phyloP scores from a whole-genome alignment of 805 yeast genomes.

The Candida ovalis region DNA sequence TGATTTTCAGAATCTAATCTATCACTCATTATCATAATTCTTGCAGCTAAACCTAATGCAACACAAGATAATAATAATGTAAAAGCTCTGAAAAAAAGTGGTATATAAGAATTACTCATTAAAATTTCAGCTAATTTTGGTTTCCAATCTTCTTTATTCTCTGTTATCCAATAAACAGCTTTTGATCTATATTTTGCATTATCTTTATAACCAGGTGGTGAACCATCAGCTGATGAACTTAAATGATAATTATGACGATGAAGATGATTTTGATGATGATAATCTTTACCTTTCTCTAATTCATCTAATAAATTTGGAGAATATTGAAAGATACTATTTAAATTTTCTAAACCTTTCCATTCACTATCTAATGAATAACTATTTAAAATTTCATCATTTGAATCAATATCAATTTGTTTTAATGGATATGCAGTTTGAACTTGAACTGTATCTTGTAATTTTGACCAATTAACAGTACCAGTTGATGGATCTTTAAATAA shows the following conservation, averaged over 20 bases:
- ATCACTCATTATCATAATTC: conserved; percentile 45
- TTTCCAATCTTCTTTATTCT: conserved; percentile 57
- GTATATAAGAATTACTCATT: conserved; percentile 75
- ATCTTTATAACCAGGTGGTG: conserved; percentile 6
- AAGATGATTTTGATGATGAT: too few species aligned
- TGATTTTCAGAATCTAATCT: conserved; percentile 32
- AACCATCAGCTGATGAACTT: neutral
- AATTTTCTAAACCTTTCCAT: conserved; percentile 73
- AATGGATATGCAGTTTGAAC: conserved; percentile 25
- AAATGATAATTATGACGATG: conserved; percentile 13
- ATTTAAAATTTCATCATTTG: conserved; percentile 15
- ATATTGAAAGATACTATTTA: conserved; percentile 48
- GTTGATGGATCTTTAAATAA: conserved; percentile 10
- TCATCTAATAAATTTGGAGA: conserved; percentile 22
- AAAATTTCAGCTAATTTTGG: conserved; percentile 59
- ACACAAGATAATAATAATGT: conserved; percentile 56
- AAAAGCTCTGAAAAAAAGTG: conserved; percentile 65
- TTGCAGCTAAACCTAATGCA: conserved; percentile 69
- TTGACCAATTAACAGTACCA: conserved; percentile 20
- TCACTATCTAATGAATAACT: conserved; percentile 37
- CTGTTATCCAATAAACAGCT: conserved; percentile 66
- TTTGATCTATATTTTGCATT: conserved; percentile 44
- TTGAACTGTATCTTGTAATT: conserved; percentile 19
- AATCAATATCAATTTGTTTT: conserved; percentile 28
- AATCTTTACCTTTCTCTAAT: conserved; percentile 16